A percentile compares a stretch with the other conserved stretches of the same genome.
Conservation (phyloP, 257 asterid genomes). For the Ocimum tenuiflorum region DNA sequence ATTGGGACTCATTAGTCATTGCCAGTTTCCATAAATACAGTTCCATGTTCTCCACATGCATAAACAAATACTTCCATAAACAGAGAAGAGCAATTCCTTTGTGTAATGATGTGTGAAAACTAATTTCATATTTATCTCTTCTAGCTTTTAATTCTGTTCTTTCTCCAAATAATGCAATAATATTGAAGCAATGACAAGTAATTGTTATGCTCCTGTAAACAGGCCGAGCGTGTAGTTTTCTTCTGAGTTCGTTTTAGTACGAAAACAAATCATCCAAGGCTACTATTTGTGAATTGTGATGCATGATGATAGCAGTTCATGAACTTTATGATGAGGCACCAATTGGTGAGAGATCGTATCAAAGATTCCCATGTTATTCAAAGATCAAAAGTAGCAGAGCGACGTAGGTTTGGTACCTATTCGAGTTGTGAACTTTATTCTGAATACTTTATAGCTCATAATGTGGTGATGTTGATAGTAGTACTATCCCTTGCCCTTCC, state of each 20-base stretch:
- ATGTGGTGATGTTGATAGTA: background rate
- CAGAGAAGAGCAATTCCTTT: background rate
- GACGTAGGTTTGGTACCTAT: background rate
- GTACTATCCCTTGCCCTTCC: too few relatives aligned
- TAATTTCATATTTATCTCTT: background rate
- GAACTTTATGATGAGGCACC: background rate
- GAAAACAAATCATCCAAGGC: background rate
- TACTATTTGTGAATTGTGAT: background rate
- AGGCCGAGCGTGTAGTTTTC: too few relatives aligned
- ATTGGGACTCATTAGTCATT: background rate
- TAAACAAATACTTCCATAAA: slow-evolving; percentile 4
- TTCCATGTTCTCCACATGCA: slow-evolving; percentile 50
- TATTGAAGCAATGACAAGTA: background rate
- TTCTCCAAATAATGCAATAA: background rate
- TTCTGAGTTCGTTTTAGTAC: too few relatives aligned
- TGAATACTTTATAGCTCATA: background rate
- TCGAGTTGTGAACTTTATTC: background rate
- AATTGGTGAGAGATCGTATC: background rate
- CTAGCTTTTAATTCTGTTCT: background rate
- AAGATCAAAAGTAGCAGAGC: background rate
- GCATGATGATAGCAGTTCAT: background rate
- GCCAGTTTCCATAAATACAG: slow-evolving; percentile 13
- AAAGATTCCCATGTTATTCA: background rate
- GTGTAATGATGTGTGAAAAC: too few relatives aligned
- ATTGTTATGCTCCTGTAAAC: too few relatives aligned